Conservation (phyloP, 2,329 filamentous ascomycete genomes). For the Malbranchea cinnamomea region DNA sequence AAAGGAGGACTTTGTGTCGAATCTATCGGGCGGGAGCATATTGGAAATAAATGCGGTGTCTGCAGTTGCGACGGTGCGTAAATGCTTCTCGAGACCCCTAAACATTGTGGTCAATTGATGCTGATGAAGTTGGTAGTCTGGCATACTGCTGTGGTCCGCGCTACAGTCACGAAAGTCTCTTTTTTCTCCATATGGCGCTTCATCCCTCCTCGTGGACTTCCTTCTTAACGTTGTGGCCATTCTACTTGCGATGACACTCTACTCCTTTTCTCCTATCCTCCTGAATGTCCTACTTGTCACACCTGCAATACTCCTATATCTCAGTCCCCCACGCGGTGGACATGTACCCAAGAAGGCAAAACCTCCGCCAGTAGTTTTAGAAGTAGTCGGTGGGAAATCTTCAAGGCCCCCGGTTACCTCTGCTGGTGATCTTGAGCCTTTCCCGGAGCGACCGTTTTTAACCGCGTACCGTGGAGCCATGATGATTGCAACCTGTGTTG, state of each 20-base stretch:
- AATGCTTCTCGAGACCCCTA: slow-evolving; percentile 7
- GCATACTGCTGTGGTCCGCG: slow-evolving; percentile 74
- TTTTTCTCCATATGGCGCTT: slow-evolving; percentile 58
- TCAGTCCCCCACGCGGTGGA: slow-evolving; percentile 20
- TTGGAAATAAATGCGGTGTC: slow-evolving; percentile 79
- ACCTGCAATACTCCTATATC: slow-evolving; percentile 51
- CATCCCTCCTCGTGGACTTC: slow-evolving; percentile 65
- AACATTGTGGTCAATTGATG: slow-evolving; percentile 10
- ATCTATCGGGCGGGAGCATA: slow-evolving; percentile 68
- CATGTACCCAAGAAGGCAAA: slow-evolving; percentile 21
- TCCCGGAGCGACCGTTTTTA: slow-evolving; percentile 81
- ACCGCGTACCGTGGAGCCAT: slow-evolving; percentile 83
- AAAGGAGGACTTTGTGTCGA: slow-evolving; percentile 93
- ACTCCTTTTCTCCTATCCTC: slow-evolving; percentile 58
- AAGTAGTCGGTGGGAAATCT: slow-evolving; percentile 10
- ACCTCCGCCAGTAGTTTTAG: slow-evolving; percentile 13
- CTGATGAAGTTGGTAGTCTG: slow-evolving; percentile 40
- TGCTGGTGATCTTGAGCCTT: slow-evolving; percentile 27
- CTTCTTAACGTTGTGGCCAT: slow-evolving; percentile 71
- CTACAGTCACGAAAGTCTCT: slow-evolving; percentile 72
- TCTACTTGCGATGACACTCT: slow-evolving; percentile 73
- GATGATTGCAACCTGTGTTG: slow-evolving; percentile 77
- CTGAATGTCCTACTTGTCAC: slow-evolving; percentile 60
- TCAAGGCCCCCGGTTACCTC: slow-evolving; percentile 12
- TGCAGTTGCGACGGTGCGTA: slow-evolving; percentile 64